A percentile compares a stretch with the other conserved stretches of the same genome.
phyloP scores from a whole-genome alignment of 1,139 yeast species.

The Taphrina populina region DNA sequence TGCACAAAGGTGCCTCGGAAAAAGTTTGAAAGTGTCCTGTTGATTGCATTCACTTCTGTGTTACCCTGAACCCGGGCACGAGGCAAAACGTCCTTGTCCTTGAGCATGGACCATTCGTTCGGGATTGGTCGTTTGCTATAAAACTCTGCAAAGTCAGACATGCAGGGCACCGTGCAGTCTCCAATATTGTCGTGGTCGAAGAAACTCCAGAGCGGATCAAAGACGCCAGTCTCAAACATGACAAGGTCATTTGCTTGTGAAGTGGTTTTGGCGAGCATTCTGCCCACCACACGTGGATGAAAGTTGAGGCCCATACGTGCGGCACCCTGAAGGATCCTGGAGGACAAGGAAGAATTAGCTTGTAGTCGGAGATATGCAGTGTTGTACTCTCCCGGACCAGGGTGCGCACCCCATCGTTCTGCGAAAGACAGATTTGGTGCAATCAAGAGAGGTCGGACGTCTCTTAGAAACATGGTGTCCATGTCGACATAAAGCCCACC shows the following conservation, averaged over 20 bases:
- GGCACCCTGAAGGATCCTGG: slow-evolving; percentile 24
- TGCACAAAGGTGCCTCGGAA: slow-evolving; percentile 24
- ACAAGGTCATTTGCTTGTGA: slow-evolving; percentile 10
- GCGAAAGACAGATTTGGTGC: slow-evolving; percentile 25
- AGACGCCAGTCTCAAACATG: slow-evolving; percentile 32
- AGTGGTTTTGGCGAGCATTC: slow-evolving; percentile 15
- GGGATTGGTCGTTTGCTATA: not conserved
- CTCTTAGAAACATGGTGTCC: slow-evolving; percentile 32
- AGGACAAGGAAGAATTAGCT: slow-evolving; percentile 27
- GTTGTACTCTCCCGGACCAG: slow-evolving; percentile 28
- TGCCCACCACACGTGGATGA: slow-evolving; percentile 29
- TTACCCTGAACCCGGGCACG: not conserved
- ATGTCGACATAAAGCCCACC: slow-evolving; percentile 30
- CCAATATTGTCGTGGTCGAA: slow-evolving; percentile 23
- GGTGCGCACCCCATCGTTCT: slow-evolving; percentile 29
- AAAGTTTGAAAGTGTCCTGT: slow-evolving; percentile 24
- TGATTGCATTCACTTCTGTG: not conserved
- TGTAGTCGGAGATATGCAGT: slow-evolving; percentile 31
- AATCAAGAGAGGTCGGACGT: slow-evolving; percentile 22
- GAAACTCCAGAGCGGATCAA: slow-evolving; percentile 28
- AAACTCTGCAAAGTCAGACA: slow-evolving; percentile 17
- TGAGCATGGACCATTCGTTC: slow-evolving; percentile 19
- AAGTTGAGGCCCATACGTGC: slow-evolving; percentile 30
- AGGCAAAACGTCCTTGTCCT: not conserved
- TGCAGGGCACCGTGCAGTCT: slow-evolving; percentile 22